Conservation (phyloP, 192 early-diverging fungal species). For the Rhizophagus prolifer region DNA sequence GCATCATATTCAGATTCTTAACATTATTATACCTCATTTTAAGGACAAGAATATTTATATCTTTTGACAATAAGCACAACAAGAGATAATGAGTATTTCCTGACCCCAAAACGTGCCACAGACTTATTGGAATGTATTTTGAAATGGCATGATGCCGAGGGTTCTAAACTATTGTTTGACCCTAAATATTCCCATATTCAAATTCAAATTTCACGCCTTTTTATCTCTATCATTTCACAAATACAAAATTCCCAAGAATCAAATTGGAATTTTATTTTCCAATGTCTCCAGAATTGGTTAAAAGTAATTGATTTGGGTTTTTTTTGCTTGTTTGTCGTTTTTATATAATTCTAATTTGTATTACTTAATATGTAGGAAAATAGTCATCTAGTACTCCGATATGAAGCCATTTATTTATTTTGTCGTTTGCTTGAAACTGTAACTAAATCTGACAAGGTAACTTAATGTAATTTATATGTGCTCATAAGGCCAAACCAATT, state of each 20-base stretch:
- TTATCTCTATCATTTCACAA: constrained; percentile 35
- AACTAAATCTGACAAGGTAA: neutral
- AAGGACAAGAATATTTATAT: constrained; percentile 1
- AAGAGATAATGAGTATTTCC: constrained; percentile 24
- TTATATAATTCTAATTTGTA: neutral
- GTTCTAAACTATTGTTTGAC: neutral
- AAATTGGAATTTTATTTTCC: constrained; percentile 48
- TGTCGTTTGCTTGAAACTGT: neutral
- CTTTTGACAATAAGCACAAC: constrained; percentile 17
- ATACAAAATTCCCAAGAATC: constrained; percentile 46
- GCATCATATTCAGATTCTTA: neutral
- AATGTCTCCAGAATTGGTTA: constrained; percentile 32
- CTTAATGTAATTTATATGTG: neutral
- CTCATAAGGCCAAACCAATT: no score
- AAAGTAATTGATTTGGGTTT: constrained; percentile 8
- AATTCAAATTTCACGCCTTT: constrained; percentile 30
- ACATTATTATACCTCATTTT: neutral
- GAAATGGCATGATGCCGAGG: constrained; percentile 34
- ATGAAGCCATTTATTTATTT: constrained; percentile 26
- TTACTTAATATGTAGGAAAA: neutral
- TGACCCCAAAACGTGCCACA: constrained; percentile 41
- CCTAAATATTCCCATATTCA: neutral
- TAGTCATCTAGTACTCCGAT: constrained; percentile 5
- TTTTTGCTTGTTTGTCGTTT: neutral
- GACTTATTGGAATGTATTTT: constrained; percentile 44